These are phyloP conservation scores for Laguncularia racemosa DNA, from an alignment of 345 rosid species.

Conservation along the genomic window DNA sequence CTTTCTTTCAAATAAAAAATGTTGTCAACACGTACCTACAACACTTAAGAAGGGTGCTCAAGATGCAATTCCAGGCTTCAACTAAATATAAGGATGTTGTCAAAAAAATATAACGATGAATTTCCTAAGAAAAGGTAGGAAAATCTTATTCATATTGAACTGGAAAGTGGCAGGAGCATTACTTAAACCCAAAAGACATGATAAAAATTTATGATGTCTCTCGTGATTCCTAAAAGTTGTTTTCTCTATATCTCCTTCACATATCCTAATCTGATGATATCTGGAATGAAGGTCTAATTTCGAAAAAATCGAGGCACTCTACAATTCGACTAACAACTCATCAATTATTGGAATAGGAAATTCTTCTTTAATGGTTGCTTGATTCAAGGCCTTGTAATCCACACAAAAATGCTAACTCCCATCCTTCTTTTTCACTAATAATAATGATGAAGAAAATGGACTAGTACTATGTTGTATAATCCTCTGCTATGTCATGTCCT, in stretches of 20 bases:
- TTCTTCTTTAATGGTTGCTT: not conserved
- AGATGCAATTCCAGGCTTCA: no score
- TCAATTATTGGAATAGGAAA: not conserved
- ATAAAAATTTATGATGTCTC: not conserved
- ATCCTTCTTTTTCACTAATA: constrained; percentile 1
- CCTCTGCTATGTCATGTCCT: not conserved
- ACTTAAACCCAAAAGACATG: no score
- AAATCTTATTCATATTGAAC: no score
- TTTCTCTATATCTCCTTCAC: not conserved
- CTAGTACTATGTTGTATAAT: not conserved
- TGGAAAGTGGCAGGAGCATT: no score
- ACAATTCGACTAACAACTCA: not conserved
- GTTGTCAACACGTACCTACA: no score
- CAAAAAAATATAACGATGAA: no score
- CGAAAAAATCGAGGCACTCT: not conserved
- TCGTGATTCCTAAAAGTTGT: not conserved
- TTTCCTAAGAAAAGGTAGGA: no score
- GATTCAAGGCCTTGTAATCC: no score
- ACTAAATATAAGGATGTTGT: no score
- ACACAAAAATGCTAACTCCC: not conserved
- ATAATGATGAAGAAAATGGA: not conserved
- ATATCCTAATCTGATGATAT: not conserved
- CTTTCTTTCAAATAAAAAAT: no score
- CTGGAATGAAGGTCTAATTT: not conserved
- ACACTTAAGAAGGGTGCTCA: no score